Conservation (phyloP, 1,284 basidiomycete species). For the Microbotryum violaceum region DNA sequence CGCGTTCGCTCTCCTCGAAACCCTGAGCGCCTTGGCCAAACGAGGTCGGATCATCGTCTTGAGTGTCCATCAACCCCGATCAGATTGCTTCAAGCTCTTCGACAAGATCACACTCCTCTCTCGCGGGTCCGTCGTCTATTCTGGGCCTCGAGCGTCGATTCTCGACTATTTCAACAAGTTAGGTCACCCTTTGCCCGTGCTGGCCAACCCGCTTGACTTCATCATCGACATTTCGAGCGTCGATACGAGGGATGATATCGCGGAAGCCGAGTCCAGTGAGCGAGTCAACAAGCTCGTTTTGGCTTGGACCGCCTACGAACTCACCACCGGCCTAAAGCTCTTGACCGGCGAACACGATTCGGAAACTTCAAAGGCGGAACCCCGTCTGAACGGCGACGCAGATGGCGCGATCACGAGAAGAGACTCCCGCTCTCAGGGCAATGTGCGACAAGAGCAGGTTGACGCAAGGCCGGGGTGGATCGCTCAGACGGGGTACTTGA, state of each 20-base stretch:
- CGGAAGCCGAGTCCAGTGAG: conserved; percentile 39
- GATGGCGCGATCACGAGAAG: too few species aligned
- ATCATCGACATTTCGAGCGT: conserved; percentile 46
- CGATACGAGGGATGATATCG: conserved; percentile 45
- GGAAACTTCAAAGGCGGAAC: neutral
- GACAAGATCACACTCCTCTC: conserved; percentile 47
- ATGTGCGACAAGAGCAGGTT: too few species aligned
- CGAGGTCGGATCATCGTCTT: conserved; percentile 48
- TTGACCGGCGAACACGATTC: neutral
- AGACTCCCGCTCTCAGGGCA: too few species aligned
- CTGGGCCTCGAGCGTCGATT: conserved; percentile 41
- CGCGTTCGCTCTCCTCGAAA: conserved; percentile 48
- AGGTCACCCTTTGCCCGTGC: conserved; percentile 27
- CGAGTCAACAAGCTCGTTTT: conserved; percentile 37
- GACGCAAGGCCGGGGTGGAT: too few species aligned
- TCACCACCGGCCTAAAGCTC: neutral
- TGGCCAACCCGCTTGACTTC: conserved; percentile 43
- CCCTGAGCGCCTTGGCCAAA: conserved; percentile 46
- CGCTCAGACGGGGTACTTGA: conserved; percentile 24
- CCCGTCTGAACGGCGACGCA: too few species aligned
- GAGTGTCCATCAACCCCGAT: conserved; percentile 50
- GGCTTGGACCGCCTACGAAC: conserved; percentile 37
- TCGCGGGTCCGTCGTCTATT: conserved; percentile 47
- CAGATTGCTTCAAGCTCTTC: conserved; percentile 47
- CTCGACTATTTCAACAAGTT: conserved; percentile 45